These are phyloP conservation scores for Luffa aegyptiaca DNA, from an alignment of 306 rosid genomes.

Conservation along the genomic window DNA sequence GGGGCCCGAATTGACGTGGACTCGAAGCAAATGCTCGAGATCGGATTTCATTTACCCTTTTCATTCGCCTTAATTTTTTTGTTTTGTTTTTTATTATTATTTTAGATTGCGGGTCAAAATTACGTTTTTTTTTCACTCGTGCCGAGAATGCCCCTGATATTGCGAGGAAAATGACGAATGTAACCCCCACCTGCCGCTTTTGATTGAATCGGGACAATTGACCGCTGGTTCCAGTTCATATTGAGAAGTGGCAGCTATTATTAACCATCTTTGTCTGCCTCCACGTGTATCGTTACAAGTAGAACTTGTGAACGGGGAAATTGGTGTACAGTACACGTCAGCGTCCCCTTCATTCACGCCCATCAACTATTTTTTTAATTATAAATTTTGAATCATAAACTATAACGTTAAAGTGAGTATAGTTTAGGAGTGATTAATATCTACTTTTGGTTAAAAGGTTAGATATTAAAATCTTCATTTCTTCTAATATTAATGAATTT, in stretches of 20 bases:
- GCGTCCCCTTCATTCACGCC: not conserved
- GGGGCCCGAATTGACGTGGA: conserved; percentile 31
- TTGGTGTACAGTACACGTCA: not conserved
- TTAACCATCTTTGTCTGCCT: not conserved
- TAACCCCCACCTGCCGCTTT: not conserved
- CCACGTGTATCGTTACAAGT: conserved; percentile 1
- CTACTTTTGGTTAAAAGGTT: too few species aligned
- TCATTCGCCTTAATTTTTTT: not conserved
- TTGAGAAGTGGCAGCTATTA: not conserved
- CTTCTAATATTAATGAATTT: too few species aligned
- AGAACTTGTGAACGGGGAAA: not conserved
- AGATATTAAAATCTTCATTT: too few species aligned
- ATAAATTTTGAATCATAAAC: too few species aligned
- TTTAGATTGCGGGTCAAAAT: not conserved
- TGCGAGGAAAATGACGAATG: not conserved
- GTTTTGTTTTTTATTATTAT: not conserved
- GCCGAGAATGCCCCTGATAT: not conserved
- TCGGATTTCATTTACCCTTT: conserved; percentile 3
- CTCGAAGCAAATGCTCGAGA: conserved; percentile 11
- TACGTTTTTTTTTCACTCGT: not conserved
- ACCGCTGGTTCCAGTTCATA: not conserved
- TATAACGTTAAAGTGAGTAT: too few species aligned
- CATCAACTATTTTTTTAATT: not conserved
- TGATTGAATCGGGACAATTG: conserved; percentile 4
- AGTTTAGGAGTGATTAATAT: too few species aligned